Base-by-base conservation (phyloP, 148 eudicot genomes). In the Dysphania ambrosioides region DNA sequence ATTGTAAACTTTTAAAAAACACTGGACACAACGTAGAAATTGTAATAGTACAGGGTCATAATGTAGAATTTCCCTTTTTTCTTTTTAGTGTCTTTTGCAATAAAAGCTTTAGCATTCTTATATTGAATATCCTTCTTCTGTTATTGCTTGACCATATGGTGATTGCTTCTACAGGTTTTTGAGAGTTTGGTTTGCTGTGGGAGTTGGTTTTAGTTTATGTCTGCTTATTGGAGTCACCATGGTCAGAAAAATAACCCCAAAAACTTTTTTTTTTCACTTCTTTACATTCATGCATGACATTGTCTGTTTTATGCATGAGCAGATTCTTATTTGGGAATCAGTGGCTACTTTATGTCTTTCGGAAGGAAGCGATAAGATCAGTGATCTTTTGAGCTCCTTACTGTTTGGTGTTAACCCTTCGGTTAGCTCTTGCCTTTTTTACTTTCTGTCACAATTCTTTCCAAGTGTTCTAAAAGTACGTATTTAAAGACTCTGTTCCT, bases 141-240 rank as follows among this genome's bases (percentile, higher is more conserved):
- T 51, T 36, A 31, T 42, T 27, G 27, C 27, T 27, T 58, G 29
- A 42, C 47, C 8, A 58, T 44, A 24, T 32, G 67, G 13, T 77
- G 35, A 59, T 72, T 67, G 65, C 29, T 62, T 70, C 16, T 75
- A 49, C 85, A 89, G 98, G 87, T 89, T 53, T 77, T 81, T 88
- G 86, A 85, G 82, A 78, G 78, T 69, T 36, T 93, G 98, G 98
- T 93, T 93, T 80, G 77, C 90, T 5, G 78, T 88, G 66, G 98
- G 98, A 49, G 71, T 83, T 81, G 97, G 97, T 64, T 89, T 93
- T 78, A 81, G 90, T 84, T 77, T 89, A 51, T 75, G 90, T 55
- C 78, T 89, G 66, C 81, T 93, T 78, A 60, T 91, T 71, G 98
- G 90, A 78, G 91, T 86, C 56, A 81, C 82, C 57, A 29, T 88